Conservation (phyloP, 495 filamentous ascomycete species). For the Elaphomyces granulatus region DNA sequence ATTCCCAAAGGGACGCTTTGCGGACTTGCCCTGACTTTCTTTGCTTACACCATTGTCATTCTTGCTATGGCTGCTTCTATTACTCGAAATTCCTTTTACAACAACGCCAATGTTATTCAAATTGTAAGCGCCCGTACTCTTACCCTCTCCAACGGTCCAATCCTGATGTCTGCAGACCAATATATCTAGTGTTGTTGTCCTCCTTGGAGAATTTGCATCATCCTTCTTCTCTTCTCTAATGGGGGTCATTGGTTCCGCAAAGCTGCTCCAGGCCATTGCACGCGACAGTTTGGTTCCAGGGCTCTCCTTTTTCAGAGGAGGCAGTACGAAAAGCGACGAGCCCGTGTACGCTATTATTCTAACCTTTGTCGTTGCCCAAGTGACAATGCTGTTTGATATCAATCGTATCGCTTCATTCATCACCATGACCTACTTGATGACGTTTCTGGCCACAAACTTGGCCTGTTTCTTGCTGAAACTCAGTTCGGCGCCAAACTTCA, state of each 20-base stretch:
- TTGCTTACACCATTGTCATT: constrained; percentile 63
- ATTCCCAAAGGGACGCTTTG: constrained; percentile 73
- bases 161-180: constrained; percentile 36
- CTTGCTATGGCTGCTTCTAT: constrained; percentile 68
- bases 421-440: constrained; percentile 78
- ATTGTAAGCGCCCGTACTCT: constrained; percentile 30
- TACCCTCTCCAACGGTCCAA: not conserved
- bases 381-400: constrained; percentile 71
- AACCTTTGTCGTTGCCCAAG: constrained; percentile 60
- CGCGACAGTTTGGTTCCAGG: constrained; percentile 70
- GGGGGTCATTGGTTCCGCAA: constrained; percentile 80
- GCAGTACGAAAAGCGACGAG: constrained; percentile 60
- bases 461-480: constrained; percentile 83
- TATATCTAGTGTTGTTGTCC: constrained; percentile 52
- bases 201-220: constrained; percentile 70
- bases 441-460: constrained; percentile 51
- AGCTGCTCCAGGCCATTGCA: constrained; percentile 72
- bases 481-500: constrained; percentile 84
- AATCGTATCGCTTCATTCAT: constrained; percentile 82
- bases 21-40: constrained; percentile 60
- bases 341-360: constrained; percentile 63
- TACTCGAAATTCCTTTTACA: constrained; percentile 57
- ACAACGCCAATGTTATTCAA: constrained; percentile 66
- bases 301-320: constrained; percentile 58
- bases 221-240: constrained; percentile 76